Conservation (phyloP, 495 filamentous ascomycete species). For the Umbilicaria muhlenbergii region DNA sequence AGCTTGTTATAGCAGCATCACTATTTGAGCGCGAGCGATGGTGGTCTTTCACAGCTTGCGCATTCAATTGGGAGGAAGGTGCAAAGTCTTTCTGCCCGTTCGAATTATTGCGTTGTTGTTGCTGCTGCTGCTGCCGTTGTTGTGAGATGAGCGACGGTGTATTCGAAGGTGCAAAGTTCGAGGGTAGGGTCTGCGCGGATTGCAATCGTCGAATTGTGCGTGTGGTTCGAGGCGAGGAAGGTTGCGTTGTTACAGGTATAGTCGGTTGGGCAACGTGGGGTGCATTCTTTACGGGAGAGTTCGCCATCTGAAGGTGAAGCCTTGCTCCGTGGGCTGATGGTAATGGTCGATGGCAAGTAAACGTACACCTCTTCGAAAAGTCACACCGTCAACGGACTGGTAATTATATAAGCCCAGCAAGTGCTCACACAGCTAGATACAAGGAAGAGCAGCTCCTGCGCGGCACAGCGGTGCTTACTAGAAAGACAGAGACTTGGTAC, state of each 20-base stretch:
- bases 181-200: constrained; percentile 33
- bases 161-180: constrained; percentile 16
- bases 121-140: constrained; percentile 27
- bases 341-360: too few relatives aligned
- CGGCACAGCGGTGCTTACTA: too few relatives aligned
- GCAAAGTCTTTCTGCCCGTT: constrained; percentile 2
- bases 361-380: too few relatives aligned
- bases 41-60: constrained; percentile 24
- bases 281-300: constrained; percentile 9
- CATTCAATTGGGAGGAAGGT: constrained; percentile 11
- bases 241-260: constrained; percentile 1
- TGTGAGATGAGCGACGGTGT: constrained; percentile 34
- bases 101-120: constrained; percentile 7
- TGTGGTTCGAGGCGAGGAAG: constrained; percentile 28
- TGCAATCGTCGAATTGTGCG: constrained; percentile 36
- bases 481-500: too few relatives aligned
- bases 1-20: constrained; percentile 37
- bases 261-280: constrained; percentile 5
- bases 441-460: too few relatives aligned
- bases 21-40: constrained; percentile 59
- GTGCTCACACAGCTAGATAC: too few relatives aligned
- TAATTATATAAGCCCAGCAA: too few relatives aligned
- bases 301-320: constrained; percentile 4
- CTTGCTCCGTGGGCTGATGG: too few relatives aligned
- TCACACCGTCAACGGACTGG: too few relatives aligned